Evolutionary conservation across 768 basidiomycete species (phyloP).

Genomic region (Multifurca ochricompacta): DNA sequence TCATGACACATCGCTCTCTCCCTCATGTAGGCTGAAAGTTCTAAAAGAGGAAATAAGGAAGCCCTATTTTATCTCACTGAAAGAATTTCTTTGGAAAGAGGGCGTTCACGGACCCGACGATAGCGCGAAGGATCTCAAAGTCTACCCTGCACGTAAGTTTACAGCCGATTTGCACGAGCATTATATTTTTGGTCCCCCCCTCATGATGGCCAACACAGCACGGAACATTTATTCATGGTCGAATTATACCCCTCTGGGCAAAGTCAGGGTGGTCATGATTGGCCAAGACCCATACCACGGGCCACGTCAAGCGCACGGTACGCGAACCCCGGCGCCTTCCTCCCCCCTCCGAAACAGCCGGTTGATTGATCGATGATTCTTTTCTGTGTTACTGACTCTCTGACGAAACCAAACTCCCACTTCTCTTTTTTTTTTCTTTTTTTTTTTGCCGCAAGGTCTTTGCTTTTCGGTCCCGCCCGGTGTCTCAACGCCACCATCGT

Average conservation of each 20-base stretch:
- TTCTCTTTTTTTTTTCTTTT: neutral
- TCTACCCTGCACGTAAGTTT: conserved; percentile 72
- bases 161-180: neutral
- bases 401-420: too few species aligned
- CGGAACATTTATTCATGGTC: conserved; percentile 90
- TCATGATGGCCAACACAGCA: conserved; percentile 36
- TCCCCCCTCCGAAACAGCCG: neutral
- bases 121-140: conserved; percentile 38
- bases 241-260: conserved; percentile 67
- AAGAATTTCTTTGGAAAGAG: conserved; percentile 59
- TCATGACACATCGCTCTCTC: neutral
- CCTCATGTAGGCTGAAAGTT: conserved; percentile 52
- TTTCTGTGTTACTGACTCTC: too few species aligned
- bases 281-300: conserved; percentile 88
- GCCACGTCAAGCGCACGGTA: conserved; percentile 78
- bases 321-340: conserved; percentile 22
- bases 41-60: conserved; percentile 69
- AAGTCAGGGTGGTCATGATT: conserved; percentile 82
- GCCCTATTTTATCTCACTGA: conserved; percentile 68
- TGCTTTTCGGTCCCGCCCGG: conserved; percentile 88
- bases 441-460: conserved; percentile 43
- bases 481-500: conserved; percentile 67
- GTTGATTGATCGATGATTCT: too few species aligned
- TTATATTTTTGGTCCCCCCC: neutral
- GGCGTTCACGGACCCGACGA: conserved; percentile 50